Evolutionary conservation across 306 rosid genomes (phyloP), one percentile per base, ranked within the genome.

Genomic region (Phaseolus lunatus): DNA sequence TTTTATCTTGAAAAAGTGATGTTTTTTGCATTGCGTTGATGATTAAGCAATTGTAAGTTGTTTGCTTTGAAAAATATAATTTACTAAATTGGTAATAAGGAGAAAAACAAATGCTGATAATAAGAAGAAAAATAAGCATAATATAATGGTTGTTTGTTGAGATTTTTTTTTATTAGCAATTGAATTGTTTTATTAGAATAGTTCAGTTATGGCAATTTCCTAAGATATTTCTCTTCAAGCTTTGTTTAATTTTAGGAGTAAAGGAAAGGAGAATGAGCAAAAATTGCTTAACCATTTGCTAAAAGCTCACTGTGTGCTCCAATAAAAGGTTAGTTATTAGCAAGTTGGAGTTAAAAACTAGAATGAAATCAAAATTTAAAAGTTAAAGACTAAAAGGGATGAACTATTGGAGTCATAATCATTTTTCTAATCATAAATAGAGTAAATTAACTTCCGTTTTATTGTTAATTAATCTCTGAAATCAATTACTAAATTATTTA

Each of bases 251-350:
- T 58, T 56, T 58, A 41, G 27, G 3, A 72, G 20, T 37, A 35
- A 20, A 13, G 37, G 12, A 72, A 33, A 20, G 37, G 7, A 2
- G 12, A 73, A 24, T 5, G 57, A 41, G 41, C 44, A 22, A 16
- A 41, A 23, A 56, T 43, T 43, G 13, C 44, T 23, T 24, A 31
- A 31, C 63, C 14, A 26, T 29, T 29, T 31, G 22, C 56, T 50
- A n/a, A 49, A 9, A 31, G 44, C 53, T 2, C 45, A 68, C 8
- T 27, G 3, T 52, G 41, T 5, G 76, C 47, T 14, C n/a, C 58
- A 72, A 72, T 15, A 57, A 26, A 47, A 61, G 71, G 53, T 54
- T 20, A 50, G 63, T 16, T 59, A 15, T 77, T 66, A 47, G 41
- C 54, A 77, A 52, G 19, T n/a, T 31, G 6, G 67, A 19, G 26